Evolutionary conservation across 164 flowering plant species (phyloP), one percentile per base, ranked within the genome.

Genomic region (Vitis rotundifolia): DNA sequence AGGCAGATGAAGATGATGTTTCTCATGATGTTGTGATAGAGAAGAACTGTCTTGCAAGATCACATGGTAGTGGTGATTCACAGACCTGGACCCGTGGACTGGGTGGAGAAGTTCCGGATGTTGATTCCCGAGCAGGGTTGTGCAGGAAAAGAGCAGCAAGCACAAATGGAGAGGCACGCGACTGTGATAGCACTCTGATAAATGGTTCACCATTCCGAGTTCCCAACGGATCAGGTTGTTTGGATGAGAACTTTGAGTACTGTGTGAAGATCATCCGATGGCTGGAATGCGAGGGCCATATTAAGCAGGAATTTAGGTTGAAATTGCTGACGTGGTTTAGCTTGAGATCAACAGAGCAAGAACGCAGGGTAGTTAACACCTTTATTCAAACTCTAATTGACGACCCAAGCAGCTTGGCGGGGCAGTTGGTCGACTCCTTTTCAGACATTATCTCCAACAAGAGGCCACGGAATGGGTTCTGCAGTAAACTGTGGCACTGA

Each of bases 251-350:
- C 77, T 90, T 90, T 52, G 99, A 93, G 81, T 84, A 88, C 76
- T 95, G 98, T 75, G 98, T 95, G 73, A 91, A 90, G 82, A 81
- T 84, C 28, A 90, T 93, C 49, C 81, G 98, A 29, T 85, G 92
- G 93, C 83, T 95, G 68, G 99, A 95, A 75, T 82, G 92, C 65
- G 84, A 80, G 54, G 97, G 97, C 13, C 85, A 90, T 70, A 89
- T 95, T n/a, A 77, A 84, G 61, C 83, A 81, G 80, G 97, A 88
- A 53, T 95, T 95, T 64, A 84, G 97, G 73, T 77, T 91, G 86
- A 95, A 90, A 71, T 77, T 95, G 63, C 79, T 95, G 61, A 95
- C 98, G 12, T 95, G 99, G 99, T 91, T 87, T 80, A 91, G 99
- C 76, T 79, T 93, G 75, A 84, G 94, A 72, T 93, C 99, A 11